Conservation (phyloP, 1,139 yeast genomes). For the Kluyveromyces sp. region DNA sequence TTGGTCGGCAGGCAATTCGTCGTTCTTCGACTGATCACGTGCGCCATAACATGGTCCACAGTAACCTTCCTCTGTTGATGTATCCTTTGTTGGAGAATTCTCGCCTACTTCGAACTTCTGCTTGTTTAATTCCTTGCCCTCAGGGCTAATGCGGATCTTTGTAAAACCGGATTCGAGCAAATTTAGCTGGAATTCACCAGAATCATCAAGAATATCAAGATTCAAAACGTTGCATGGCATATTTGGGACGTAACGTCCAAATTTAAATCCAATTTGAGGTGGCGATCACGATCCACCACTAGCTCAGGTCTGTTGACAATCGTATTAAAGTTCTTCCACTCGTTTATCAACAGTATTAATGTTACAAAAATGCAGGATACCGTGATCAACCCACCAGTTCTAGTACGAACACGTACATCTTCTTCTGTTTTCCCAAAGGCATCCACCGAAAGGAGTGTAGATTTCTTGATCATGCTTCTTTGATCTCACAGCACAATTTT, state of each 20-base stretch:
- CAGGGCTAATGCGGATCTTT: constrained; percentile 50
- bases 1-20: constrained; percentile 31
- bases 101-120: constrained; percentile 33
- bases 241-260: constrained; percentile 71
- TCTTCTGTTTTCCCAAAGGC: constrained; percentile 93
- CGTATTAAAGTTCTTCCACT: constrained; percentile 65
- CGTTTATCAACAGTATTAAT: constrained; percentile 56
- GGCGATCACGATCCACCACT: constrained; percentile 80
- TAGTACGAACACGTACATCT: constrained; percentile 81
- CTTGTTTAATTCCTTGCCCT: constrained; percentile 19
- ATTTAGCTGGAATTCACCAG: constrained; percentile 78
- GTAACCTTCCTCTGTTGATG: constrained; percentile 29
- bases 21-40: constrained; percentile 52
- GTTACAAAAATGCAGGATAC: constrained; percentile 59
- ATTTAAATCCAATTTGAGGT: constrained; percentile 67
- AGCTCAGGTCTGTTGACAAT: constrained; percentile 70
- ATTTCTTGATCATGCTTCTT: constrained; percentile 11
- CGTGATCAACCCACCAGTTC: constrained; percentile 86
- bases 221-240: constrained; percentile 70
- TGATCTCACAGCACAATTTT: neutral
- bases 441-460: constrained; percentile 38
- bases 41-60: constrained; percentile 95
- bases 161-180: constrained; percentile 62
- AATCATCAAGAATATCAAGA: constrained; percentile 69
- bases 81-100: constrained; percentile 19